Conservation (phyloP, 257 asterid genomes). For the Solanum medicagineum region DNA sequence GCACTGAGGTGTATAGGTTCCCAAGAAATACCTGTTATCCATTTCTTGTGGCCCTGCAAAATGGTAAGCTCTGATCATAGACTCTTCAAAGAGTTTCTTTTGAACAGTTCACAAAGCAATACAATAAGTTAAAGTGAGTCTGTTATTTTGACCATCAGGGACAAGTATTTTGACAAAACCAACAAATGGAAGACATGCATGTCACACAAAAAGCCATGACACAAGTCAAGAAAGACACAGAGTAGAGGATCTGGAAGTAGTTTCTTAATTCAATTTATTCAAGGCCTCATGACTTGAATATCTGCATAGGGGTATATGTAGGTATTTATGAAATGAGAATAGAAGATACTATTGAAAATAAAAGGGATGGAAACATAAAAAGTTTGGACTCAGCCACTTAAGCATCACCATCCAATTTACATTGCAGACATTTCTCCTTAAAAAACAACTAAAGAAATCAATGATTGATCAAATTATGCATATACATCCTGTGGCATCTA, state of each 20-base stretch:
- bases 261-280: not conserved
- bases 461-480: not conserved
- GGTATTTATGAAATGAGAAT: not conserved
- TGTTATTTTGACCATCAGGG: not conserved
- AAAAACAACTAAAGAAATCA: not conserved
- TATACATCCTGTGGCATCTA: not conserved
- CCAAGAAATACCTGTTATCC: slow-evolving; percentile 98
- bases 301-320: not conserved
- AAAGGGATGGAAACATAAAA: not conserved
- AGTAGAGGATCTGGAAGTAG: not conserved
- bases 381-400: not conserved
- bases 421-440: not conserved
- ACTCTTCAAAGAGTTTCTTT: not conserved
- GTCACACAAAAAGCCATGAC: not conserved
- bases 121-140: not conserved
- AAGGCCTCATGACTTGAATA: not conserved
- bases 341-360: not conserved
- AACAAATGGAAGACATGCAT: not conserved
- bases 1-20: slow-evolving; percentile 88
- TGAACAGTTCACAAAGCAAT: not conserved
- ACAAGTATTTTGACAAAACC: not conserved
- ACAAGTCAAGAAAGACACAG: not conserved
- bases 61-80: not conserved
- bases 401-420: not conserved
- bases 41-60: slow-evolving; percentile 92